Conservation (phyloP, 257 asterid species). For the Haberlea rhodopensis region DNA sequence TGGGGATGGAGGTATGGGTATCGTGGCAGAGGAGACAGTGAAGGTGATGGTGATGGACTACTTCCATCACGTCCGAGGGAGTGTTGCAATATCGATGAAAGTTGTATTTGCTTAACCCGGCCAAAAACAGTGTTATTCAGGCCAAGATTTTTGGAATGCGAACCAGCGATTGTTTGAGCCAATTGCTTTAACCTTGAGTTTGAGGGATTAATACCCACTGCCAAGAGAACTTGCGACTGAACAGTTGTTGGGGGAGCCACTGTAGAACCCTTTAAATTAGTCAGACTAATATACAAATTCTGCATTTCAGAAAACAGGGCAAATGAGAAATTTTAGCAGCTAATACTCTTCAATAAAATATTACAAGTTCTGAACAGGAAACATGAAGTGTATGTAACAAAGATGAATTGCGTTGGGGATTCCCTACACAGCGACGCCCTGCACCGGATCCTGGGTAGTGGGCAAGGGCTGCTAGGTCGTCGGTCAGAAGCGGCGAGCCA, state of each 20-base stretch:
- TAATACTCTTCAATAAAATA: constrained; percentile 4
- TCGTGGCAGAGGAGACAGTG: constrained; percentile 47
- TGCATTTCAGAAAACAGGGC: constrained; percentile 36
- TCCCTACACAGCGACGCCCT: no score
- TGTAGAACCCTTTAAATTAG: constrained; percentile 80
- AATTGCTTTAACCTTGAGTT: constrained; percentile 79
- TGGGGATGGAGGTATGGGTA: constrained; percentile 51
- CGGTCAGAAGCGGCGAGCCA: no score
- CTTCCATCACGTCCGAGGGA: constrained; percentile 45
- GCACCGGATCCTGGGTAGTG: no score
- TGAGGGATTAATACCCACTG: constrained; percentile 72
- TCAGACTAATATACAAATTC: constrained; percentile 78
- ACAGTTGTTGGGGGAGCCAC: constrained; percentile 66
- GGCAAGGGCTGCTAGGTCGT: no score
- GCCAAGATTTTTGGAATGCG: constrained; percentile 80
- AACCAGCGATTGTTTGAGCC: constrained; percentile 74
- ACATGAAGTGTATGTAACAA: no score
- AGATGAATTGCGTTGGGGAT: no score
- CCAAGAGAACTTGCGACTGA: constrained; percentile 67
- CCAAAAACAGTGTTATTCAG: constrained; percentile 92
- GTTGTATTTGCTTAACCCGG: constrained; percentile 87
- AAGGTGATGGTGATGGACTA: constrained; percentile 50
- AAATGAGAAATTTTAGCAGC: constrained; percentile 21
- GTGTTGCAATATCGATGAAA: constrained; percentile 70
- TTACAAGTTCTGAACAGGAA: background rate